Evolutionary conservation across 2,329 filamentous ascomycete species (phyloP).

Genomic region (Phialemonium atrogriseum): DNA sequence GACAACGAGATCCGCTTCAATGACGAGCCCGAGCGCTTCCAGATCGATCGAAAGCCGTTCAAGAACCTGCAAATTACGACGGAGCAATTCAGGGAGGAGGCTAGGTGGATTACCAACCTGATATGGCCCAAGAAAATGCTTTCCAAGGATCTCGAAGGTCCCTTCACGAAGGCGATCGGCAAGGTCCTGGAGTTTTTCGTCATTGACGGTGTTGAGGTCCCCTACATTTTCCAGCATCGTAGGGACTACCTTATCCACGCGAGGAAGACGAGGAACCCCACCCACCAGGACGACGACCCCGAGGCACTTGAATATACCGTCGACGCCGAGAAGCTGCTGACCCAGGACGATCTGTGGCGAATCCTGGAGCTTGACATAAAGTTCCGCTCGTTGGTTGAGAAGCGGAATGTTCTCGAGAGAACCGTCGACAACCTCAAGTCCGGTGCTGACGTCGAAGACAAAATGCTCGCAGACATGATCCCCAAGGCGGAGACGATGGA

Average conservation of each 20-base stretch:
- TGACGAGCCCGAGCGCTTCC: conserved; percentile 91
- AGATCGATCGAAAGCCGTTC: conserved; percentile 84
- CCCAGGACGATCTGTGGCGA: conserved; percentile 89
- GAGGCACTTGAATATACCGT: conserved; percentile 67
- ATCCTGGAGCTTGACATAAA: conserved; percentile 93
- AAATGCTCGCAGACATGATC: conserved; percentile 76
- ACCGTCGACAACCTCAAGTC: conserved; percentile 66
- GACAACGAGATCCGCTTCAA: conserved; percentile 84
- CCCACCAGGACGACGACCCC: conserved; percentile 52
- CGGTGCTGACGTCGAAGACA: conserved; percentile 55
- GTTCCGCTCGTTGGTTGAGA: conserved; percentile 86
- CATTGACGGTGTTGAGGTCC: conserved; percentile 87
- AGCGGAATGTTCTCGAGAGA: conserved; percentile 76
- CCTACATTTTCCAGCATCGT: conserved; percentile 95
- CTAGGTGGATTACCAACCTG: conserved; percentile 82
- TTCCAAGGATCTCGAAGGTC: conserved; percentile 61
- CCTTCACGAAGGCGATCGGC: conserved; percentile 80
- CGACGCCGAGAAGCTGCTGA: conserved; percentile 77
- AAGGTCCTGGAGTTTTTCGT: conserved; percentile 96
- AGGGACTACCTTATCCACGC: conserved; percentile 96
- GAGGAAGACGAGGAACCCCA: conserved; percentile 56
- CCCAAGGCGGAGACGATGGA: conserved; percentile 76
- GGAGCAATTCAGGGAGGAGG: conserved; percentile 85
- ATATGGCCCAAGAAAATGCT: conserved; percentile 83
- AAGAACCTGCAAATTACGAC: conserved; percentile 70